Evolutionary conservation across 1,284 basidiomycete genomes (phyloP).

Genomic region (Meira miltonrushii): DNA sequence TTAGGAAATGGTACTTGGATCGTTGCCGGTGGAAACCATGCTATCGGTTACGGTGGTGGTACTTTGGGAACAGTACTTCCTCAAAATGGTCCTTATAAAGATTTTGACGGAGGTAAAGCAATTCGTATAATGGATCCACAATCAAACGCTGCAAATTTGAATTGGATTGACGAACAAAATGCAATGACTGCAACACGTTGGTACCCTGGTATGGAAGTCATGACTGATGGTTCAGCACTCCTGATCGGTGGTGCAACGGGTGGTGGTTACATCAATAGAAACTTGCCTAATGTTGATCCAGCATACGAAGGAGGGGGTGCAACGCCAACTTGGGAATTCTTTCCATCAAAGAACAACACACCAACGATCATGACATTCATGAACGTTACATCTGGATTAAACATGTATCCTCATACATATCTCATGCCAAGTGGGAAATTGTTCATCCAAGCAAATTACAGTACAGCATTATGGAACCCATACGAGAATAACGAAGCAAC

Average conservation of each 20-base stretch:
- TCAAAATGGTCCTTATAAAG: slow-evolving; percentile 35
- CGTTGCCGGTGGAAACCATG: slow-evolving; percentile 53
- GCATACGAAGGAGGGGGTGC: slow-evolving; percentile 31
- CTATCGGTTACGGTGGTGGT: slow-evolving; percentile 45
- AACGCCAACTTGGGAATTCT: slow-evolving; percentile 51
- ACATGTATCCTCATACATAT: slow-evolving; percentile 52
- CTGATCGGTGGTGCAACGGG: slow-evolving; percentile 45
- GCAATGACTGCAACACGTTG: slow-evolving; percentile 42
- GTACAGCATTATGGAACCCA: slow-evolving; percentile 46
- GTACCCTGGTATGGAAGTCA: slow-evolving; percentile 50
- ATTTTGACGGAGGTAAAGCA: slow-evolving; percentile 46
- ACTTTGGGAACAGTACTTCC: slow-evolving; percentile 13
- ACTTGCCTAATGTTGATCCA: slow-evolving; percentile 43
- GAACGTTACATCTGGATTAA: slow-evolving; percentile 42
- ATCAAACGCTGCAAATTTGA: slow-evolving; percentile 15
- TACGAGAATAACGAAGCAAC: slow-evolving; percentile 31
- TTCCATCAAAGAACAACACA: slow-evolving; percentile 30
- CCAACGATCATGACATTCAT: slow-evolving; percentile 36
- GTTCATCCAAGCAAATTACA: slow-evolving; percentile 52
- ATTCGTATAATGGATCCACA: slow-evolving; percentile 45
- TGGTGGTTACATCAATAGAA: slow-evolving; percentile 52
- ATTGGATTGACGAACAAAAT: slow-evolving; percentile 36
- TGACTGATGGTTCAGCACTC: slow-evolving; percentile 45
- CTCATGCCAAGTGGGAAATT: slow-evolving; percentile 50
- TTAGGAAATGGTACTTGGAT: slow-evolving; percentile 53